Evolutionary conservation across 352 stramenopile genomes (phyloP).

Genomic region (Pseudoperonospora humuli): DNA sequence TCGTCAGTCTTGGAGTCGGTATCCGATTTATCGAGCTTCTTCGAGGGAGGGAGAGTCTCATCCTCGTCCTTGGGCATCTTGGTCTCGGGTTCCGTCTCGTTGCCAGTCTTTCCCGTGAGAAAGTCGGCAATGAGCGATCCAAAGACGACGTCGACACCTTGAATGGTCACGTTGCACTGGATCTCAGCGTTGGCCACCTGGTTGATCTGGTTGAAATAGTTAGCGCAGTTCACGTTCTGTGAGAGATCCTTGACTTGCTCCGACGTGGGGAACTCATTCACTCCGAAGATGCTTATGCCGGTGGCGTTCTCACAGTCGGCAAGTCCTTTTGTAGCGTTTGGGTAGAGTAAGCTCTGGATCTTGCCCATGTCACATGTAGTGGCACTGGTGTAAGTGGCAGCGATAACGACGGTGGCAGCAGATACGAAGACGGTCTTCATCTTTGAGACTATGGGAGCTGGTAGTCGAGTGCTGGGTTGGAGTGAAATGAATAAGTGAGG

Average conservation of each 20-base stretch:
- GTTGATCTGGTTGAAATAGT: constrained; percentile 3
- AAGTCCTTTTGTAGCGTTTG: background rate
- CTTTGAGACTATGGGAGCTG: no score
- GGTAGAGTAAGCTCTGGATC: background rate
- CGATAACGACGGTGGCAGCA: background rate
- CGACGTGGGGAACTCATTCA: background rate
- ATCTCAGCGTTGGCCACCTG: background rate
- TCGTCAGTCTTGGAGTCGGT: background rate
- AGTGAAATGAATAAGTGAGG: no score
- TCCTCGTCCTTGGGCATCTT: background rate
- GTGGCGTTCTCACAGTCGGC: background rate
- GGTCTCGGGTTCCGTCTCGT: constrained; percentile 32
- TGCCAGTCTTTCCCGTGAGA: constrained; percentile 48
- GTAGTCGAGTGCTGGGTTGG: no score
- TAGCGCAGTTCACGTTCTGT: background rate
- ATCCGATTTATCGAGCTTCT: background rate
- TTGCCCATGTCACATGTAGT: background rate
- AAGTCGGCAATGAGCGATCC: constrained; percentile 37
- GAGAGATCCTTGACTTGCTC: background rate
- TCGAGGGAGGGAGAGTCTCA: background rate
- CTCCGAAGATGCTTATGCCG: background rate
- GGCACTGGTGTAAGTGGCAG: background rate
- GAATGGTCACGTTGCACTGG: constrained; percentile 15
- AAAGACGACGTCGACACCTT: constrained; percentile 28
- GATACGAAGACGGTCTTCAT: constrained; percentile 2